Base-by-base conservation (phyloP, 805 yeast genomes). In the Kluyveromyces nonfermentans region DNA sequence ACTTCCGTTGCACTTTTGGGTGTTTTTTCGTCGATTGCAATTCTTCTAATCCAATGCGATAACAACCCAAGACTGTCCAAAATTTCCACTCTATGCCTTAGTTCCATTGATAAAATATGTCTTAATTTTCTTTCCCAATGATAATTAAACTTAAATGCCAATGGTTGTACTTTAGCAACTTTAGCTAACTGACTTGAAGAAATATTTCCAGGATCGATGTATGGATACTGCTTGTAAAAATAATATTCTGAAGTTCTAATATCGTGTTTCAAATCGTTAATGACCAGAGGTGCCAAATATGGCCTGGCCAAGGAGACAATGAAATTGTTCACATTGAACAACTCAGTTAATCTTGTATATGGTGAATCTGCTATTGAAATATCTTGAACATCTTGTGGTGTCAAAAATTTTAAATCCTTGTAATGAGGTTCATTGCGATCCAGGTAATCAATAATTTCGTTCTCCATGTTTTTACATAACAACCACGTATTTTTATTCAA, bases 301-400 rank as follows among this genome's bases (percentile, higher is more conserved):
- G 97, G 97, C 49, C 97, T 73, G 7, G 97, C 96, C 50, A 90
- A 70, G 17, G 96, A 85, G 1, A 89, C 89, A 25, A 93, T 72
- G 57, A 87, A 90, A 62, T 89, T 94, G 63, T 93, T 93, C 19
- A 93, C 97, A 55, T 93, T 93, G 69, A 90, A 93, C 46, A 90
- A 71, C 60, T 93, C 97, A 0, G 96, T 83, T 39, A 90, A 72
- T 43, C 96, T 70, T 1, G 93, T 84, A 58, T 90, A 90, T 0
- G 97, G 96, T 9, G 82, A 77, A 34, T 74, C 72, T 53, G 72
- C 59, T 53, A 76, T 57, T 44, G 68, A 53, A 52, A 70, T 42
- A 59, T 48, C 52, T 15, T 49, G 46, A 8, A 73, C 70, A 55
- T 72, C 71, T 46, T 78, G 75, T 53, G 76, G 62, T 52, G 77